Conservation (phyloP, 305 asterid genomes). For the Rubia peregrina region DNA sequence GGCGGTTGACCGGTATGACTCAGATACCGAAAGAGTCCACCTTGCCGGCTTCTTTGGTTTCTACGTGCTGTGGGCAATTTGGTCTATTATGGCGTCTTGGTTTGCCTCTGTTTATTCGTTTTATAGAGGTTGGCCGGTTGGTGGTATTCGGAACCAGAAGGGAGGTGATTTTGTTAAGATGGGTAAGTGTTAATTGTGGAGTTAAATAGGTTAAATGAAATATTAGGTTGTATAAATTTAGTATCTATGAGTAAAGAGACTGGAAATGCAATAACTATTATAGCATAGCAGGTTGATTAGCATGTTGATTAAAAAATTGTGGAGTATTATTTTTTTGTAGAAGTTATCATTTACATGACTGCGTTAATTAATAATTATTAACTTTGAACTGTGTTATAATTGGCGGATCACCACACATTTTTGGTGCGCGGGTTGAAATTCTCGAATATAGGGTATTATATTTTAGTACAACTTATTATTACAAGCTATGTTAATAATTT, state of each 20-base stretch:
- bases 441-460: no score
- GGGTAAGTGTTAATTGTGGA: neutral
- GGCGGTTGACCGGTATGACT: conserved; percentile 28
- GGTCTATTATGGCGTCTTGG: conserved; percentile 16
- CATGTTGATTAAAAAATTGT: no score
- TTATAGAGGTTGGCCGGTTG: neutral
- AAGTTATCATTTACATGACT: no score
- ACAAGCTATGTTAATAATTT: no score
- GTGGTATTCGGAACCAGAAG: neutral
- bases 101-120: neutral
- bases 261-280: no score
- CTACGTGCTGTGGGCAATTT: conserved; percentile 18
- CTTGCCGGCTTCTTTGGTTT: conserved; percentile 44
- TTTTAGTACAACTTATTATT: no score
- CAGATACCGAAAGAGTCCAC: conserved; percentile 29
- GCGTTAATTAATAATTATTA: no score
- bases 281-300: no score
- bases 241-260: neutral
- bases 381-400: no score
- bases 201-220: neutral
- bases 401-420: no score
- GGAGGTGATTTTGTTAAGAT: neutral
- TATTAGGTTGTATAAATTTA: neutral
- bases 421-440: no score
- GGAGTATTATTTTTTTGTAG: no score